Evolutionary conservation across 257 asterid species (phyloP).

Genomic region (Nicotiana attenuata): DNA sequence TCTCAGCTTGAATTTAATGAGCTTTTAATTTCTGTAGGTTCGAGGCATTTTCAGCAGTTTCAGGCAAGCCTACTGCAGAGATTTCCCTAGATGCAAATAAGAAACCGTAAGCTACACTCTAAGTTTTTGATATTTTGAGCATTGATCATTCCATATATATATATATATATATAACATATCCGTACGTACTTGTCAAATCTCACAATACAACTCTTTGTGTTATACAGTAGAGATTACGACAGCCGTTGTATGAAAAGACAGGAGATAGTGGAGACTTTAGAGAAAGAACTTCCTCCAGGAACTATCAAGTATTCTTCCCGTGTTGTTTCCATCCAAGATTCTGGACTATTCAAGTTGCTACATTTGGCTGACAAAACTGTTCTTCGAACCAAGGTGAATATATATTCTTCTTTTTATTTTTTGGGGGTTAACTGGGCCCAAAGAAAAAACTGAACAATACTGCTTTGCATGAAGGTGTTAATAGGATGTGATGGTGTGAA

Average conservation of each 20-base stretch:
- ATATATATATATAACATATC: too few relatives aligned
- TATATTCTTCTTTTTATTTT: neutral
- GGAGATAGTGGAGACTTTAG: constrained; percentile 29
- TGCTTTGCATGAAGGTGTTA: constrained; percentile 25
- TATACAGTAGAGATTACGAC: constrained; percentile 35
- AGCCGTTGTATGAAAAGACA: constrained; percentile 39
- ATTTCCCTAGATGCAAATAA: constrained; percentile 29
- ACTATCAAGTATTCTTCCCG: constrained; percentile 37
- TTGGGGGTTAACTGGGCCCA: neutral
- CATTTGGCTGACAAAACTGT: constrained; percentile 37
- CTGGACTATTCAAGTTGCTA: constrained; percentile 27
- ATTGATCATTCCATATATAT: too few relatives aligned
- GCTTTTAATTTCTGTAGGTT: constrained; percentile 19
- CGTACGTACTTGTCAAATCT: too few relatives aligned
- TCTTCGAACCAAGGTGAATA: constrained; percentile 33
- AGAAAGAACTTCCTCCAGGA: constrained; percentile 31
- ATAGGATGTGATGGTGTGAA: constrained; percentile 60
- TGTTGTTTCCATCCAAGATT: constrained; percentile 30
- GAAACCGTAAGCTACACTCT: neutral
- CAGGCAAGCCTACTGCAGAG: constrained; percentile 34
- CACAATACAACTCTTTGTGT: neutral
- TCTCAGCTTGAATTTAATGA: neutral
- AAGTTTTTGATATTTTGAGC: too few relatives aligned
- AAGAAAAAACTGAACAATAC: too few relatives aligned
- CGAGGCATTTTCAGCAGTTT: constrained; percentile 23